Base-by-base conservation (phyloP, 805 yeast genomes). In the Lachancea nothofagi region DNA sequence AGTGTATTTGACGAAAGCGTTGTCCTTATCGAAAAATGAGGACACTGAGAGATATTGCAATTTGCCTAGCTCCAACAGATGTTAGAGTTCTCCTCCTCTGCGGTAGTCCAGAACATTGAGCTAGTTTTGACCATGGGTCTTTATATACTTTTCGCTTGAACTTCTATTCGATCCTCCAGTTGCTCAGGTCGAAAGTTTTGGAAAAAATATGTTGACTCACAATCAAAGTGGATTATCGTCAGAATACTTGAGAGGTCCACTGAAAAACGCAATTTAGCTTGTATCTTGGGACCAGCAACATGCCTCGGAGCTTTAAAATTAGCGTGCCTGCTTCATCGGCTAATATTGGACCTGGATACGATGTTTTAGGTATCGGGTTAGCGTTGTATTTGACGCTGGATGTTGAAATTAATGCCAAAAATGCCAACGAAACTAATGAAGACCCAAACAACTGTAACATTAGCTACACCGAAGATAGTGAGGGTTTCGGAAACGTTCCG, bases 301-400 rank as follows among this genome's bases (percentile, higher is more conserved):
- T 67, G 77, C 48, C 62, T 41, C 70, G 77, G 44, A 67, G 71
- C 40, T 82, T 82, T 62, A 62, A 59, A 31, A 74, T 86, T 50
- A 77, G 75, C 40, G 93, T 90, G 13, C 98, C 98, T 3, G 96
- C 97, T 5, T 89, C 97, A 4, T 84, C 95, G 36, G 98, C 98
- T 55, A 93, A 93, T 55, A 90, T 93, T 38, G 98, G 98, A 7
- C 98, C 98, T 7, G 98, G 98, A 1, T 93, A 90, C 57, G 98
- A 93, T 63, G 98, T 93, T 5, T 67, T 93, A 37, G 98, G 98
- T 18, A 81, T 93, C 29, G 96, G 96, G 33, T 71, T 93, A 48
- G 74, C 83, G 46, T 66, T 88, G 36, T 87, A 67, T 55, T 69
- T 93, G 41, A 83, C 80, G 38, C 69, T 93, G 42, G 68, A 71